phyloP scores from a whole-genome alignment of 2,329 filamentous ascomycete genomes.

The Colletotrichum echinochloae region DNA sequence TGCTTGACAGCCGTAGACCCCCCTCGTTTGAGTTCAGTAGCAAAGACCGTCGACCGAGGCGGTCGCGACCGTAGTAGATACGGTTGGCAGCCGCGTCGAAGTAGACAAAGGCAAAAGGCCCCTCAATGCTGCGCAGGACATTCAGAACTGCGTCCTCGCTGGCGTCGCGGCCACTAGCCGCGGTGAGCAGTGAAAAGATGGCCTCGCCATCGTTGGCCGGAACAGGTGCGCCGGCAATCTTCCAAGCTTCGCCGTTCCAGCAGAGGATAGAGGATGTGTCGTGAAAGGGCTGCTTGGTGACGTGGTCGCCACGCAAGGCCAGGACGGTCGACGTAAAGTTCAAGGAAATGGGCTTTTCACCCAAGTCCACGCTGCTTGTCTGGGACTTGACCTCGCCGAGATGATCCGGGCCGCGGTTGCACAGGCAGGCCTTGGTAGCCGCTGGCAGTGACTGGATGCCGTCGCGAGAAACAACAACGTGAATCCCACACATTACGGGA shows the following conservation, averaged over 20 bases:
- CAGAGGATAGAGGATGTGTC: constrained; percentile 74
- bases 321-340: constrained; percentile 87
- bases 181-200: constrained; percentile 71
- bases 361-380: constrained; percentile 45
- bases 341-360: constrained; percentile 57
- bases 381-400: constrained; percentile 55
- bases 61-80: constrained; percentile 88
- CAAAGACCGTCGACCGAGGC: constrained; percentile 87
- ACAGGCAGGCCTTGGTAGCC: constrained; percentile 59
- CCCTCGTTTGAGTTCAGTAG: constrained; percentile 67
- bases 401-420: constrained; percentile 71
- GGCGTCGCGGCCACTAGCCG: constrained; percentile 50
- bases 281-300: constrained; percentile 80
- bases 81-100: constrained; percentile 72
- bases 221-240: constrained; percentile 69
- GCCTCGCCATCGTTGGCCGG: constrained; percentile 81
- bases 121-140: constrained; percentile 73
- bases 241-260: constrained; percentile 99
- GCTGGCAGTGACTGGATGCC: constrained; percentile 48
- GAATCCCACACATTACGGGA: constrained; percentile 70
- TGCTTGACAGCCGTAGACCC: constrained; percentile 75
- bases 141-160: constrained; percentile 57
- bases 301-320: constrained; percentile 81
- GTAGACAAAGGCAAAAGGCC: constrained; percentile 92
- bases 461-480: constrained; percentile 60